Percentiles rank a stretch among this genome's conserved stretches.
phyloP scores from a whole-genome alignment of 768 basidiomycete genomes.

The Phlebiopsis gigantea region DNA sequence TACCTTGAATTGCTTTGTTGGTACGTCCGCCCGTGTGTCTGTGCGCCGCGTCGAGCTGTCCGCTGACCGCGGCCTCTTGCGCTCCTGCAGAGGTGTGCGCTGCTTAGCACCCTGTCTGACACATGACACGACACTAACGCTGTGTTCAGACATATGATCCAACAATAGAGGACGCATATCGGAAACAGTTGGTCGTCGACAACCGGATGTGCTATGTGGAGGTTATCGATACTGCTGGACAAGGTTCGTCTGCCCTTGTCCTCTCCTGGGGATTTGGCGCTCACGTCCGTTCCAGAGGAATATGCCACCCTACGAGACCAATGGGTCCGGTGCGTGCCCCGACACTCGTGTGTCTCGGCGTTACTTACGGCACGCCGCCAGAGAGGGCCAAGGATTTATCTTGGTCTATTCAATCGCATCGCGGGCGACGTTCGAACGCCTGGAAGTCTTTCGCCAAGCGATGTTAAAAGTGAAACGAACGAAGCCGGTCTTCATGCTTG shows the following conservation, averaged over 20 bases:
- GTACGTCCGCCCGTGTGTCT: conserved; percentile 39
- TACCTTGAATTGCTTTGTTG: conserved; percentile 93
- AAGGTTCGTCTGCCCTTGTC: conserved; percentile 55
- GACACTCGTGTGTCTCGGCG: conserved; percentile 9
- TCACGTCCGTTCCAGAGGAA: conserved; percentile 62
- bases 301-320: conserved; percentile 95
- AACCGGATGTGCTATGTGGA: conserved; percentile 95
- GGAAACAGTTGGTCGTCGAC: conserved; percentile 92
- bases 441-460: conserved; percentile 86
- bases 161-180: conserved; percentile 97
- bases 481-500: conserved; percentile 86
- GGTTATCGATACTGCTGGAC: conserved; percentile 95
- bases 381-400: conserved; percentile 97
- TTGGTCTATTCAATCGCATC: conserved; percentile 96
- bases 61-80: neutral
- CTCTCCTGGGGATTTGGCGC: neutral
- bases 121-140: neutral
- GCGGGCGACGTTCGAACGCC: conserved; percentile 85
- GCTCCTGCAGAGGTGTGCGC: neutral
- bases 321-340: conserved; percentile 82
- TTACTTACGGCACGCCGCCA: conserved; percentile 25
- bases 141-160: conserved; percentile 86
- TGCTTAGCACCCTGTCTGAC: neutral
- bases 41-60: neutral
- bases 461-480: conserved; percentile 85